Conservation (phyloP, 2,329 filamentous ascomycete species). For the Diaporthe ampelina region DNA sequence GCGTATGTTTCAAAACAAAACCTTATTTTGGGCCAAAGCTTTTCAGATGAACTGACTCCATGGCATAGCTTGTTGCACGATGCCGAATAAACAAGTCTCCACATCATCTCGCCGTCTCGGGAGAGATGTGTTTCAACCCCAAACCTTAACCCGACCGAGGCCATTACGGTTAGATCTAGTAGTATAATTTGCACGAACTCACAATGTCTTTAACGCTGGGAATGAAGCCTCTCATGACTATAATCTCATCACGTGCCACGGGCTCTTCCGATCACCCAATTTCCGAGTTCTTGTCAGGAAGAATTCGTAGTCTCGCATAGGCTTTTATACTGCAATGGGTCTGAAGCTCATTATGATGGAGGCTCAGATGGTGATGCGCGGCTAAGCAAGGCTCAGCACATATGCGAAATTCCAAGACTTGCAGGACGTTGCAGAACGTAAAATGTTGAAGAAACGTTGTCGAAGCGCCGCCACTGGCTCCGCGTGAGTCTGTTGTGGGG, state of each 20-base stretch:
- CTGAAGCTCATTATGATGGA: too few species aligned
- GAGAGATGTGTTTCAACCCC: neutral
- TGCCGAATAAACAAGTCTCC: neutral
- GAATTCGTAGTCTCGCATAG: neutral
- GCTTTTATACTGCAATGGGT: neutral
- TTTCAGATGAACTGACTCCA: constrained; percentile 12
- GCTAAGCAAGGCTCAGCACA: too few species aligned
- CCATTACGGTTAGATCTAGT: neutral
- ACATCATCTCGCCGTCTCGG: neutral
- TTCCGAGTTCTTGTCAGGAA: neutral
- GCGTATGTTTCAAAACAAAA: constrained; percentile 24
- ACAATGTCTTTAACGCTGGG: neutral
- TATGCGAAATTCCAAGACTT: too few species aligned
- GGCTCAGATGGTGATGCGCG: too few species aligned
- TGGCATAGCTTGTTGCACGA: neutral
- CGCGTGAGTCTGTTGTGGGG: too few species aligned
- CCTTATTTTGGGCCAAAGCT: constrained; percentile 3
- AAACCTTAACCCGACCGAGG: neutral
- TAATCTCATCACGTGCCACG: neutral
- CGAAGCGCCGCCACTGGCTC: too few species aligned
- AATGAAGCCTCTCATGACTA: neutral
- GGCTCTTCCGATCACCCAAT: neutral
- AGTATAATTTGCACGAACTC: neutral
- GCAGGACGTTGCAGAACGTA: too few species aligned
- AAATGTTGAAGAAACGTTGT: too few species aligned